phyloP scores from a whole-genome alignment of 495 filamentous ascomycete genomes.

The Cairneyella variabilis region DNA sequence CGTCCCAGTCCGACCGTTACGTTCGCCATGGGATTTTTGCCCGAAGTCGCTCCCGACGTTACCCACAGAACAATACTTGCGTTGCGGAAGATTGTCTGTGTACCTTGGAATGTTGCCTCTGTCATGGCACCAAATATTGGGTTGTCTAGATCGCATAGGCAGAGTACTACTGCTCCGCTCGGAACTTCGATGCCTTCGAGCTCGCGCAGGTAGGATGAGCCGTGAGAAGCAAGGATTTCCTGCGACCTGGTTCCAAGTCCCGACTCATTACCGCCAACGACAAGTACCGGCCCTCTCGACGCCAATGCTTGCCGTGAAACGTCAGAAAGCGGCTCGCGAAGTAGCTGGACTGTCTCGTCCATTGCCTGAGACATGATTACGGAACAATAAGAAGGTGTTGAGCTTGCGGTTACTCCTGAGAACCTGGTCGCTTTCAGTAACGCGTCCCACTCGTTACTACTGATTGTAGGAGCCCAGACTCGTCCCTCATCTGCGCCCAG shows the following conservation, averaged over 20 bases:
- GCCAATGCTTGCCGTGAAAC: neutral
- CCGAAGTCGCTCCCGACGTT: neutral
- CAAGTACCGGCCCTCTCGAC: neutral
- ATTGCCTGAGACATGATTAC: constrained; percentile 39
- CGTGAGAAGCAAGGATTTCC: too few relatives aligned
- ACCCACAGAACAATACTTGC: constrained; percentile 28
- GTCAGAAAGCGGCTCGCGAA: constrained; percentile 27
- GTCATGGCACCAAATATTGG: constrained; percentile 37
- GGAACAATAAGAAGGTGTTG: constrained; percentile 28
- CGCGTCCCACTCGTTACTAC: constrained; percentile 33
- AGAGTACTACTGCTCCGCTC: constrained; percentile 29
- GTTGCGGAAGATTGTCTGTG: constrained; percentile 33
- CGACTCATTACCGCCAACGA: neutral
- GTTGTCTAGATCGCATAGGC: constrained; percentile 40
- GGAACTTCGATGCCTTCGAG: neutral
- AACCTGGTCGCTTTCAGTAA: constrained; percentile 41
- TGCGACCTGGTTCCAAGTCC: too few relatives aligned
- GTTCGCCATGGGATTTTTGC: constrained; percentile 15
- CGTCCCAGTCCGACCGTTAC: constrained; percentile 20
- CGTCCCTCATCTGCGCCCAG: constrained; percentile 42
- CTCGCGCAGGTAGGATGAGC: neutral
- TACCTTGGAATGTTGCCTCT: constrained; percentile 21
- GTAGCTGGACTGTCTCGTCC: constrained; percentile 31
- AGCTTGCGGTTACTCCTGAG: constrained; percentile 38
- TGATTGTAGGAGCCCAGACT: constrained; percentile 32